Conservation (phyloP, 345 rosid species). For the Corchorus olitorius region DNA sequence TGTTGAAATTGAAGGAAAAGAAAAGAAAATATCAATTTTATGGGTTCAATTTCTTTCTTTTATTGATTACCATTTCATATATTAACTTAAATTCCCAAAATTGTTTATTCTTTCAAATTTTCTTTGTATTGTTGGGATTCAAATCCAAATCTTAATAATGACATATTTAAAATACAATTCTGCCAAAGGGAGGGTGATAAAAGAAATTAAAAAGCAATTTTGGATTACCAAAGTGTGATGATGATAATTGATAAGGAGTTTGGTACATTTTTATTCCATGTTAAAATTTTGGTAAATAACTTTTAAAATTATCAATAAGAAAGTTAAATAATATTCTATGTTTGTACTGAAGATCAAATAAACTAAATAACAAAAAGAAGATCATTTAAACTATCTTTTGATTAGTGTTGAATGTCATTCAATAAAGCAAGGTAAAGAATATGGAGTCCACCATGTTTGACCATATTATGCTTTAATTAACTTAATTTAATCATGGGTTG, state of each 20-base stretch:
- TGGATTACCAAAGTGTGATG: too few relatives aligned
- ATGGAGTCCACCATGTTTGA: not conserved
- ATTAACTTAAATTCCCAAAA: not conserved
- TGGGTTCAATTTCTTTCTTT: not conserved
- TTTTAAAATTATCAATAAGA: not conserved
- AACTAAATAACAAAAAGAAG: too few relatives aligned
- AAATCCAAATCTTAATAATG: too few relatives aligned
- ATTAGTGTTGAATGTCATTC: not conserved
- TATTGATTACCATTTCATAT: too few relatives aligned
- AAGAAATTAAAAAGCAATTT: too few relatives aligned
- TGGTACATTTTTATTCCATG: not conserved
- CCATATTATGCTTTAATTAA: not conserved
- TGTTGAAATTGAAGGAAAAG: not conserved
- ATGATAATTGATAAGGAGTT: too few relatives aligned
- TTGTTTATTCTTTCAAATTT: not conserved
- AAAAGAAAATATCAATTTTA: not conserved
- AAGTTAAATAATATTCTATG: not conserved
- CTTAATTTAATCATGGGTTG: conserved; percentile 6
- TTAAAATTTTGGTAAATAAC: not conserved
- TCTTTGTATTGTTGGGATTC: too few relatives aligned
- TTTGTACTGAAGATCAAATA: not conserved
- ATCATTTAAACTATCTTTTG: too few relatives aligned
- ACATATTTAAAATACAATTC: too few relatives aligned
- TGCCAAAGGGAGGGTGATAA: too few relatives aligned
- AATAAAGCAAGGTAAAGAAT: not conserved